Base-by-base conservation (phyloP, 2,329 filamentous ascomycete genomes). In the Monosporascus sp. region DNA sequence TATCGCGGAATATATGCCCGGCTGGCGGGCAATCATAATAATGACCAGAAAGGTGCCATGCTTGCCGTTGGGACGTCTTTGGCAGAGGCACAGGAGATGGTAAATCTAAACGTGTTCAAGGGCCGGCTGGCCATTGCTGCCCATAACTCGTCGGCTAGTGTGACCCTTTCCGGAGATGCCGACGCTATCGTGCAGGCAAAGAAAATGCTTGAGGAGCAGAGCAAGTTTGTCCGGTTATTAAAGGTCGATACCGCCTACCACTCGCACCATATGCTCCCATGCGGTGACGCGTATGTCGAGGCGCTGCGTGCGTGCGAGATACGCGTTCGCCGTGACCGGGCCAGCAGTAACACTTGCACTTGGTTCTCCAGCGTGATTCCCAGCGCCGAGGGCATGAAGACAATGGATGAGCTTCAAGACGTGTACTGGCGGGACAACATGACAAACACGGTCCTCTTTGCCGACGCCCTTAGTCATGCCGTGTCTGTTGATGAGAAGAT, bases 21-120 rank as follows among this genome's bases (percentile, higher is more conserved):
- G 5, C 55, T 63, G 5, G 55, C 63, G 18, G 18, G 22, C 2
- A 35, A 51, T 15, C n/a, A 20, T 26, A n/a, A 5, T 3, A 37
- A 24, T 20, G 37, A 48, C 7, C 17, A 54, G 20, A 57, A 53
- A 14, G 72, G 74, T 2, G 66, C 66, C 3, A 78, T 78, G 76
- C 65, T 77, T 51, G 74, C 74, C 0, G 70, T 72, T 0, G 72
- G 70, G 0, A 67, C 72, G 2, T 58, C 62, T 0, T 53, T 61
- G 5, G 55, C 61, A 11, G 62, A 65, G 37, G 53, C 51, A 0
- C 22, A 18, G 2, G 59, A 63, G 2, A 46, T 65, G 1, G 55
- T 50, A 38, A n/a, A 50, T 0, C 8, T 45, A 1, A 37, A 48
- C 0, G 50, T 49, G 1, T 59, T 63, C 9, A 11, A 50, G 6